Percentiles rank a stretch among this genome's conserved stretches.
Evolutionary conservation across 73 alveolate species (phyloP).

Genomic region (Stentor roeselii): DNA sequence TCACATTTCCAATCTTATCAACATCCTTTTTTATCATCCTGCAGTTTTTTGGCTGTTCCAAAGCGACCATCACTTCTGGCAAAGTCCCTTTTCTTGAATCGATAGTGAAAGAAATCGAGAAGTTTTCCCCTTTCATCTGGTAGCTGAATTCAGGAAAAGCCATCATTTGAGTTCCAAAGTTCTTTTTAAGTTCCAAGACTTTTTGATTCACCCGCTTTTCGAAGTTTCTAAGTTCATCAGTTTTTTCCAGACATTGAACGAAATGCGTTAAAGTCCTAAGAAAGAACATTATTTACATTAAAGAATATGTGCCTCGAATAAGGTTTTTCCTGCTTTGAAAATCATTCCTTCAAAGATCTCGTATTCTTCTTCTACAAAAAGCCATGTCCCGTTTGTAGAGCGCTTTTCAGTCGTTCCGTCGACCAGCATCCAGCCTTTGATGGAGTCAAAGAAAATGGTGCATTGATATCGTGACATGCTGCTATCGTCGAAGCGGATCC

Average conservation of each 20-base stretch:
- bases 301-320: conserved; percentile 21
- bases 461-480: conserved; percentile 41
- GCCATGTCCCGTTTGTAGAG: conserved; percentile 89
- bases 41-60: background rate
- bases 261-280: too few species aligned
- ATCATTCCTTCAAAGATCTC: conserved; percentile 47
- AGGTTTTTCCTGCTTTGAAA: conserved; percentile 47
- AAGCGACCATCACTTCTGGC: background rate
- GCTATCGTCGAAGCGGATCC: conserved; percentile 38
- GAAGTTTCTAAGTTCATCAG: background rate
- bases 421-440: conserved; percentile 59
- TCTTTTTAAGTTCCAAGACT: conserved; percentile 33
- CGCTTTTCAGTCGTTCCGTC: conserved; percentile 79
- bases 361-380: conserved; percentile 69
- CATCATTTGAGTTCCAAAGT: conserved; percentile 48
- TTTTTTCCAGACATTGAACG: too few species aligned
- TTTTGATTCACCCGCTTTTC: conserved; percentile 27
- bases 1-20: background rate
- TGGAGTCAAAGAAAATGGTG: conserved; percentile 35
- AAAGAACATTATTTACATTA: too few species aligned
- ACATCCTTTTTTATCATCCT: background rate
- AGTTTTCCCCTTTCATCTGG: conserved; percentile 23
- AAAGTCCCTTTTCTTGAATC: conserved; percentile 23
- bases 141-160: conserved; percentile 44
- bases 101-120: conserved; percentile 13